Evolutionary conservation across 2,329 filamentous ascomycete genomes (phyloP).

Genomic region (Colletotrichum eleusines): DNA sequence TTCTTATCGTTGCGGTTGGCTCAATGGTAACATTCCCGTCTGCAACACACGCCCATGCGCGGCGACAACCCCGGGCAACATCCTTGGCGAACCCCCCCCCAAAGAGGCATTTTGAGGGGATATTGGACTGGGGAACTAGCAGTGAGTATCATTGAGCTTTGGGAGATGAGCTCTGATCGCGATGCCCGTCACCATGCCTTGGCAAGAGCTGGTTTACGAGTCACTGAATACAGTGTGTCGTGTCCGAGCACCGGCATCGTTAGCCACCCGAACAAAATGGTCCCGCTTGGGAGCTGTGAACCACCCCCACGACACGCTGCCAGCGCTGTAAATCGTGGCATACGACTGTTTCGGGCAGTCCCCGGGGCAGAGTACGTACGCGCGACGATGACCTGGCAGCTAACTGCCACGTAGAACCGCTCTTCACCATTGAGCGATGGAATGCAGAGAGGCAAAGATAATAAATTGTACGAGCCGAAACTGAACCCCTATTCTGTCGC

Average conservation of each 20-base stretch:
- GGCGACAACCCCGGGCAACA: neutral
- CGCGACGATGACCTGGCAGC: constrained; percentile 8
- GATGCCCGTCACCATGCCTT: constrained; percentile 25
- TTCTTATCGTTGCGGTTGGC: neutral
- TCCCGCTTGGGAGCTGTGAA: neutral
- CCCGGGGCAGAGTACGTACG: neutral
- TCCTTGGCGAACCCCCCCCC: neutral
- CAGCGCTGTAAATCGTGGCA: neutral
- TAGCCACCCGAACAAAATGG: neutral
- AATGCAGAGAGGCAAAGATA: constrained; percentile 16
- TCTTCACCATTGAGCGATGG: constrained; percentile 10
- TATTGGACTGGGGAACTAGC: neutral
- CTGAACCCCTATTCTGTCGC: constrained; percentile 32
- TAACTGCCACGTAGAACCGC: constrained; percentile 1
- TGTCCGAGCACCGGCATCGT: neutral
- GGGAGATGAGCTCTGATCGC: constrained; percentile 31
- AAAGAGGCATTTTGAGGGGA: constrained; percentile 10
- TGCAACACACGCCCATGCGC: constrained; percentile 24
- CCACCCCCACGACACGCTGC: neutral
- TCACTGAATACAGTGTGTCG: constrained; percentile 6
- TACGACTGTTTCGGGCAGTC: constrained; percentile 3
- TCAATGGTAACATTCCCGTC: neutral
- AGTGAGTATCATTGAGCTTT: neutral
- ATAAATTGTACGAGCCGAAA: constrained; percentile 35
- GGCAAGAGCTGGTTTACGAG: neutral